Percentiles rank a stretch among this genome's conserved stretches.
These are phyloP conservation scores for Penicillium sp. DNA, from an alignment of 2,329 filamentous ascomycete genomes.

Conservation along the genomic window DNA sequence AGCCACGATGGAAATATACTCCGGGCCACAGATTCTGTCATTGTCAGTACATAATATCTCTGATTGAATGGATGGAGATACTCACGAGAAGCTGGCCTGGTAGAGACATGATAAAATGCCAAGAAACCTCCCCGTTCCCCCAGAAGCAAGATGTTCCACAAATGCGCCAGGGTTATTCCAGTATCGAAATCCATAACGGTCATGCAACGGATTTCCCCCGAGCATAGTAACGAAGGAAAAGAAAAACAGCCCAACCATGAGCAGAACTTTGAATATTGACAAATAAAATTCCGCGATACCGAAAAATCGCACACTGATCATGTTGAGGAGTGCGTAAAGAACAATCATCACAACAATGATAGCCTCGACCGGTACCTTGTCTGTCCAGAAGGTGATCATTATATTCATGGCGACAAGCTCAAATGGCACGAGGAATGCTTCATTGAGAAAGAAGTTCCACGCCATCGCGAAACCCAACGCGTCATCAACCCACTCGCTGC, in stretches of 20 bases:
- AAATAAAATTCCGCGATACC: slow-evolving; percentile 51
- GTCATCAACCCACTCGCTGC: slow-evolving; percentile 31
- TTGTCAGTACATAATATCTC: background rate
- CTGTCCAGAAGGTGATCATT: slow-evolving; percentile 14
- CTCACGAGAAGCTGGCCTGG: slow-evolving; percentile 62
- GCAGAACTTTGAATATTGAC: slow-evolving; percentile 43
- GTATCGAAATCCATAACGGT: slow-evolving; percentile 69
- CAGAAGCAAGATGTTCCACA: slow-evolving; percentile 61
- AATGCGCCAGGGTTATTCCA: slow-evolving; percentile 56
- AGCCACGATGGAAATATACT: slow-evolving; percentile 61
- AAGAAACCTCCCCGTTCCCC: slow-evolving; percentile 56
- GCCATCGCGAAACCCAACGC: slow-evolving; percentile 32
- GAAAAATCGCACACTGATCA: slow-evolving; percentile 45
- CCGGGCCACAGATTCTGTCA: slow-evolving; percentile 57
- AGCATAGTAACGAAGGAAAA: slow-evolving; percentile 75
- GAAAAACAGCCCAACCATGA: slow-evolving; percentile 31
- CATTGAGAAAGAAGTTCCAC: slow-evolving; percentile 30
- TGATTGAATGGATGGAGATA: too few species aligned
- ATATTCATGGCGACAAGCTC: slow-evolving; percentile 15
- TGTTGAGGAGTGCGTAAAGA: slow-evolving; percentile 45
- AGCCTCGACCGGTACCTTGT: slow-evolving; percentile 28
- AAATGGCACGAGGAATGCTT: slow-evolving; percentile 5
- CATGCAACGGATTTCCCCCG: slow-evolving; percentile 70
- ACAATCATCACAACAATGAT: slow-evolving; percentile 40
- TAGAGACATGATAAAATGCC: slow-evolving; percentile 66